Evolutionary conservation across 108 stramenopile species (phyloP).

Genomic region (Stephanodiscus minutulus): DNA sequence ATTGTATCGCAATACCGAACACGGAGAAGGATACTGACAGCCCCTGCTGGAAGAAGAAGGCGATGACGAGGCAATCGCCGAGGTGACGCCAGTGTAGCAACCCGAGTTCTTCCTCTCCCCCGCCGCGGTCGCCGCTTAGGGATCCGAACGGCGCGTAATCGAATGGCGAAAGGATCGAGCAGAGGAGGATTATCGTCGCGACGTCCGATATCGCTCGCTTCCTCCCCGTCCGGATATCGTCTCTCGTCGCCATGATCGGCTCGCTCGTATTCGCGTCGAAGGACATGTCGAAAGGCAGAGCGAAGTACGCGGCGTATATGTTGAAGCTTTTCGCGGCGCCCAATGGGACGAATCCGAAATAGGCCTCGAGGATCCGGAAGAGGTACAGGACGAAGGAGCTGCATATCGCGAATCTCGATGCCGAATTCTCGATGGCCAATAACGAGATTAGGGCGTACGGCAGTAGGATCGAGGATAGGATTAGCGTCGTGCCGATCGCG

Average conservation of each 20-base stretch:
- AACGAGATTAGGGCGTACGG: constrained; percentile 20
- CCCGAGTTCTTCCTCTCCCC: constrained; percentile 20
- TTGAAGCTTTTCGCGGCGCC: constrained; percentile 14
- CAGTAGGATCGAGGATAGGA: constrained; percentile 3
- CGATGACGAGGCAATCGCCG: constrained; percentile 33
- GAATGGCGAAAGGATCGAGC: constrained; percentile 26
- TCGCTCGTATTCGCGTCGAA: constrained; percentile 15
- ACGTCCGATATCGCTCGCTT: not conserved
- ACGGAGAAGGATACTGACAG: constrained; percentile 18
- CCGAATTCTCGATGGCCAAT: constrained; percentile 22
- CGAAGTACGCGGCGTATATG: constrained; percentile 24
- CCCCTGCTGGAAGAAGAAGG: constrained; percentile 37
- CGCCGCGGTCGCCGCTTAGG: no score
- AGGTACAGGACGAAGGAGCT: constrained; percentile 33
- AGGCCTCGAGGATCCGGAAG: constrained; percentile 32
- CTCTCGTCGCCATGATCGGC: constrained; percentile 3
- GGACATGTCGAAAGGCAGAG: constrained; percentile 22
- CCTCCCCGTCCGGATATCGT: constrained; percentile 5
- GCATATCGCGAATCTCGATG: constrained; percentile 30
- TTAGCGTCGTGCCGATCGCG: not conserved
- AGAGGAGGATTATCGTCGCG: constrained; percentile 1
- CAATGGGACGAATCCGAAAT: constrained; percentile 17
- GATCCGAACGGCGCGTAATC: constrained; percentile 39
- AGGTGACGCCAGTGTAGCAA: constrained; percentile 15
- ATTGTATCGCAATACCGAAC: constrained; percentile 7